Conservation (phyloP, 2,329 filamentous ascomycete genomes). For the Calonectria montana region DNA sequence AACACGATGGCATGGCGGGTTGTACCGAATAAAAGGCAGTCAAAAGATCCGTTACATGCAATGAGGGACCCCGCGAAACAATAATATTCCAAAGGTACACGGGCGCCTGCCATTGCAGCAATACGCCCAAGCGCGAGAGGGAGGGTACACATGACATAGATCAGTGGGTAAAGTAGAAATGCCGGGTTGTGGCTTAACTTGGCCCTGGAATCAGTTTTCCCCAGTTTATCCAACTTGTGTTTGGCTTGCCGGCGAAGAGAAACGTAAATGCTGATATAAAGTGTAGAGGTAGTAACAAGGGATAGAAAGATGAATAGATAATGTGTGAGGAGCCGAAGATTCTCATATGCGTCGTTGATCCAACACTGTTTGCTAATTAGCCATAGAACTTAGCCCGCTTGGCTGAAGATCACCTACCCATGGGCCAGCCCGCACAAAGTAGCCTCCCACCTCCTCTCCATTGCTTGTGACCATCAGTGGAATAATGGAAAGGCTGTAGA, state of each 20-base stretch:
- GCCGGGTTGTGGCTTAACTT: conserved; percentile 54
- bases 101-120: conserved; percentile 66
- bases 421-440: conserved; percentile 71
- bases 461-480: conserved; percentile 58
- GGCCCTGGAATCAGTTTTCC: conserved; percentile 1
- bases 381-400: background rate
- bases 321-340: conserved; percentile 68
- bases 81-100: conserved; percentile 65
- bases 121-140: conserved; percentile 74
- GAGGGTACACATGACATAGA: conserved; percentile 74
- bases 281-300: conserved; percentile 47
- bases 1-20: conserved; percentile 65
- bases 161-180: conserved; percentile 74
- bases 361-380: conserved; percentile 63
- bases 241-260: conserved; percentile 44
- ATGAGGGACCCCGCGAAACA: conserved; percentile 69
- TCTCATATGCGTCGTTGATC: conserved; percentile 66
- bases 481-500: conserved; percentile 65
- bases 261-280: conserved; percentile 55
- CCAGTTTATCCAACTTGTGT: background rate
- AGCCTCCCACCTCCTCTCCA: conserved; percentile 52
- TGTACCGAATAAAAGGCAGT: conserved; percentile 63
- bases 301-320: conserved; percentile 71
- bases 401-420: conserved; percentile 61
- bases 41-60: conserved; percentile 65